Conservation (phyloP, 768 basidiomycete genomes). For the Steccherinum ochraceum region DNA sequence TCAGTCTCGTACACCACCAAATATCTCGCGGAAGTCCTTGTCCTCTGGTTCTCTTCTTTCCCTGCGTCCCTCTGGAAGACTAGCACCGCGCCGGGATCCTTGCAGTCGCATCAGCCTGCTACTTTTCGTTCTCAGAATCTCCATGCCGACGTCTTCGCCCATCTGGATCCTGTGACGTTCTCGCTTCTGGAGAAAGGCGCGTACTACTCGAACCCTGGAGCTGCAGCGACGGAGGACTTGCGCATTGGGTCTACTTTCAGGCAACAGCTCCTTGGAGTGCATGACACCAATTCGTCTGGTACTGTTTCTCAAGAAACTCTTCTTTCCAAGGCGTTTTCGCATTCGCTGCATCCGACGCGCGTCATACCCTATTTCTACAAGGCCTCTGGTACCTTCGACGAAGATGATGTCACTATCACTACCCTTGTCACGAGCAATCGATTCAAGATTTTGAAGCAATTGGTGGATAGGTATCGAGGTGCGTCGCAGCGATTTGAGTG, state of each 20-base stretch:
- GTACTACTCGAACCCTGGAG: background rate
- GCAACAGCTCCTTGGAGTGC: background rate
- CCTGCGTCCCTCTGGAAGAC: constrained; percentile 5
- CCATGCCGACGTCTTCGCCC: constrained; percentile 2
- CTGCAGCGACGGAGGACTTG: background rate
- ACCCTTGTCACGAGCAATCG: constrained; percentile 80
- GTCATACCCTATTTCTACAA: constrained; percentile 81
- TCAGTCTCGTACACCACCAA: constrained; percentile 28
- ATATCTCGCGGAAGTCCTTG: constrained; percentile 13
- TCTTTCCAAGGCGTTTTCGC: constrained; percentile 64
- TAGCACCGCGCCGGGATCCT: constrained; percentile 7
- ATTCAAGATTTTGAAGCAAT: constrained; percentile 61
- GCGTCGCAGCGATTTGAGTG: constrained; percentile 14
- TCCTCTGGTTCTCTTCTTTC: background rate
- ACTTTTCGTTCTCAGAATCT: too few relatives aligned
- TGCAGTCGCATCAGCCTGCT: too few relatives aligned
- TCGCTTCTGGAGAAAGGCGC: background rate
- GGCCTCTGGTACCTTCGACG: constrained; percentile 47
- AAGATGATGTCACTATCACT: constrained; percentile 76
- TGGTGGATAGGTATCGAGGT: constrained; percentile 81
- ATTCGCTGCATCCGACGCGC: constrained; percentile 64
- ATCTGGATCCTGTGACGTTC: background rate
- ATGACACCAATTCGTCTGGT: constrained; percentile 8
- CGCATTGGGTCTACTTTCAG: constrained; percentile 2
- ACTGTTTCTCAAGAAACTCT: constrained; percentile 44